Evolutionary conservation across 75 land plant species (phyloP), one percentile per base, ranked within the genome.

Genomic region (Sequoia sempervirens): DNA sequence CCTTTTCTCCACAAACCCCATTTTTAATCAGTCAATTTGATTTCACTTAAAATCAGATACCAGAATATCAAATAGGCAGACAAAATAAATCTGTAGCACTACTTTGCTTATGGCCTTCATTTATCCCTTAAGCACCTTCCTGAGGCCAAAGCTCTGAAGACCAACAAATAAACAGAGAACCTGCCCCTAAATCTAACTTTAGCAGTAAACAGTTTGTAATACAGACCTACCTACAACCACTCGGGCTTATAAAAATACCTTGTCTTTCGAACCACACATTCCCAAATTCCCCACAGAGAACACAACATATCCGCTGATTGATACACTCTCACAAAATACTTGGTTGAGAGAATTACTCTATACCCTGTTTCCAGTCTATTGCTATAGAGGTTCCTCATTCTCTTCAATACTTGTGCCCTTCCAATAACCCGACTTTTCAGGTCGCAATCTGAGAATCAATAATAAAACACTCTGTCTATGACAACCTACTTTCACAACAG

Each of bases 221-320:
- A 30, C 37, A 23, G 23, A 58, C 83, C 52, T 41, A 26, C 38
- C 93, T 93, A 93, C 95, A 93, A 93, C 92, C 93, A 93, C 86
- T 93, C 95, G 86, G 95, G 95, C 84, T 83, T 89, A 86, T 86
- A 90, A 68, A 90, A 90, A 61, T 93, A 92, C 83, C 91, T 93
- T 87, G 87, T 90, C 78, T 92, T 93, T 38, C 95, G 89, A 64
- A 89, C 89, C 88, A 85, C 88, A 82, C 95, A 93, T 41, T 92
- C 95, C 95, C 95, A 92, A 73, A 93, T 32, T 54, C 82, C 82
- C 36, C 34, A 81, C 54, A 32, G 61, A 81, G 82, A 64, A 36
- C 82, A 54, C 82, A 81, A 54, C 17, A 81, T 36, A 50, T 28
- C 34, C 15, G 34, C 82, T 53, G 61, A 40, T 43, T 78, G 47